Evolutionary conservation across 2,329 filamentous ascomycete genomes (phyloP).

Genomic region (Teratosphaeria viscida): DNA sequence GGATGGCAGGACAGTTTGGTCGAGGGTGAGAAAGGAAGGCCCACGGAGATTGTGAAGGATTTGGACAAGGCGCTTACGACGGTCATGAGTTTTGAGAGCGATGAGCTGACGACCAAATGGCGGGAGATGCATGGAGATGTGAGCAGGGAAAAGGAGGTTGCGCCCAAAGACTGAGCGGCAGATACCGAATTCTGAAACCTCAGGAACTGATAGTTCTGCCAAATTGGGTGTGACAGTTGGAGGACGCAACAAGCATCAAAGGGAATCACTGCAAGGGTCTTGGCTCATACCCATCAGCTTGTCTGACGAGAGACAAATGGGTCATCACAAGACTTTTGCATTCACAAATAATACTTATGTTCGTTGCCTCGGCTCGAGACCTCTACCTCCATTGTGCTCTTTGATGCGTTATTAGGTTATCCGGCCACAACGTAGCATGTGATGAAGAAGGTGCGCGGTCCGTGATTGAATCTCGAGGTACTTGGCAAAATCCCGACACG

Average conservation of each 20-base stretch:
- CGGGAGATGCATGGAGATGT: constrained; percentile 8
- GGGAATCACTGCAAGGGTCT: too few species aligned
- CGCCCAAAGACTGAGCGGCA: background rate
- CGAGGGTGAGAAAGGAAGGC: constrained; percentile 32
- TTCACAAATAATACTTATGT: too few species aligned
- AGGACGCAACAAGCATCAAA: too few species aligned
- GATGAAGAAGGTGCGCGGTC: background rate
- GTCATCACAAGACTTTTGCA: too few species aligned
- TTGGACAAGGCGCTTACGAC: constrained; percentile 46
- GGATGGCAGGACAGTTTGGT: constrained; percentile 58
- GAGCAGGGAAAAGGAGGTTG: background rate
- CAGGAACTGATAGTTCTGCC: too few species aligned
- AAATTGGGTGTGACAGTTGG: too few species aligned
- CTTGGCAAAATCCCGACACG: background rate
- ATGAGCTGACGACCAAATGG: constrained; percentile 4
- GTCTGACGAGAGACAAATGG: too few species aligned
- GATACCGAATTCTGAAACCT: background rate
- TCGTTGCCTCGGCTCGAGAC: too few species aligned
- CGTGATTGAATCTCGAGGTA: background rate
- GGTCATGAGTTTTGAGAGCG: constrained; percentile 4
- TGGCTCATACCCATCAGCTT: too few species aligned
- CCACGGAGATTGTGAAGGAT: constrained; percentile 44
- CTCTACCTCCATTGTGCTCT: background rate
- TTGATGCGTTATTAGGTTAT: background rate
- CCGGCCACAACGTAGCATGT: background rate